Conservation (phyloP, 768 basidiomycete species). For the Lactifluus rugatus region DNA sequence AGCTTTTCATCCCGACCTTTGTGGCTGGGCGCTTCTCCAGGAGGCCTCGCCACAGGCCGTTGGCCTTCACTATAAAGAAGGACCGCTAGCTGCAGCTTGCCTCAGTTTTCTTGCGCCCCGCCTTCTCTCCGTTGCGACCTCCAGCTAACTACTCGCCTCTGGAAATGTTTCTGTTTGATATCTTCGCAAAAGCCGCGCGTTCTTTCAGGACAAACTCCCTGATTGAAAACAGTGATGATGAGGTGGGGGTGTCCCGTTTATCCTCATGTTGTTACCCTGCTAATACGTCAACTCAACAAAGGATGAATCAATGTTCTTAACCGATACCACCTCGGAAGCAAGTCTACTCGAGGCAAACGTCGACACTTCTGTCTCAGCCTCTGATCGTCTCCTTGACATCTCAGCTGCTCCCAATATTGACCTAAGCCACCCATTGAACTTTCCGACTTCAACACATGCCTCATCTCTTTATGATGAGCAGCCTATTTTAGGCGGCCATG, state of each 20-base stretch:
- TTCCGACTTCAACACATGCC: background rate
- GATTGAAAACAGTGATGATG: constrained; percentile 10
- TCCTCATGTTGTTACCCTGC: background rate
- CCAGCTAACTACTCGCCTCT: background rate
- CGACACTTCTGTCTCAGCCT: background rate
- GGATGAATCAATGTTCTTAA: background rate
- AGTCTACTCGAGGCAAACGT: background rate
- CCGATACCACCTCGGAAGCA: background rate
- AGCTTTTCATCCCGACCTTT: background rate
- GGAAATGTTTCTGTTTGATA: constrained; percentile 2
- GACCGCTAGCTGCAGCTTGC: background rate
- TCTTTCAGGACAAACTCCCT: background rate
- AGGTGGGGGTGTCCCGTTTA: background rate
- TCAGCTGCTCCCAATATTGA: too few species aligned
- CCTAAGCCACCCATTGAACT: background rate
- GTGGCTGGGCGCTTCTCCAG: background rate
- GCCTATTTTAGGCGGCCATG: background rate
- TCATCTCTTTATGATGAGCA: background rate
- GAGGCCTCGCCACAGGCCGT: background rate
- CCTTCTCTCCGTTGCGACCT: background rate
- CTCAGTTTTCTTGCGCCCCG: background rate
- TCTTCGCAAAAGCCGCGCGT: background rate
- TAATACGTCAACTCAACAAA: background rate
- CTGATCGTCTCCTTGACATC: background rate
- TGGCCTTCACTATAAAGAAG: background rate